Evolutionary conservation across 2,329 filamentous ascomycete genomes (phyloP).

Genomic region (Mycosphaerelloides madeirae): DNA sequence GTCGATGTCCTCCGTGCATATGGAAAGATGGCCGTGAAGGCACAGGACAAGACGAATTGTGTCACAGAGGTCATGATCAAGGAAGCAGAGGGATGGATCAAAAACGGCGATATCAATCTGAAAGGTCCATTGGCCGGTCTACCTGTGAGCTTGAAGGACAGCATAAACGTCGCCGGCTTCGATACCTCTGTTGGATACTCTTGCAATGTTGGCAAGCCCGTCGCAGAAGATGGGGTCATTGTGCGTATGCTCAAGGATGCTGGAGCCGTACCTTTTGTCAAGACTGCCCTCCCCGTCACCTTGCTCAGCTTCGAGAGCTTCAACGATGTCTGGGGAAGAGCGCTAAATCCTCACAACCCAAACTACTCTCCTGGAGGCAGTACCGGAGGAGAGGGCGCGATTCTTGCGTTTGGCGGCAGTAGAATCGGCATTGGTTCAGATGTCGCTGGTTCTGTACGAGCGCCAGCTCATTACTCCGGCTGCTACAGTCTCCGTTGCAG

Average conservation of each 20-base stretch:
- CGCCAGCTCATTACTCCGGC: constrained; percentile 82
- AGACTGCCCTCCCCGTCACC: constrained; percentile 85
- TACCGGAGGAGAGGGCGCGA: constrained; percentile 76
- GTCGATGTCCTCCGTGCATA: constrained; percentile 77
- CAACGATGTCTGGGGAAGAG: constrained; percentile 75
- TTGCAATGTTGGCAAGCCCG: constrained; percentile 63
- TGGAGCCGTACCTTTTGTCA: constrained; percentile 83
- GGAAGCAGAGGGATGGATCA: constrained; percentile 68
- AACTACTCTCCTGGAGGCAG: constrained; percentile 84
- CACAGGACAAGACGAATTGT: constrained; percentile 83
- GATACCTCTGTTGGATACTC: constrained; percentile 81
- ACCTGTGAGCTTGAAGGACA: constrained; percentile 76
- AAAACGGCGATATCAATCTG: constrained; percentile 59
- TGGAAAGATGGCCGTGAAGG: constrained; percentile 77
- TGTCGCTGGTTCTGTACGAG: constrained; percentile 82
- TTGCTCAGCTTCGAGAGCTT: constrained; percentile 80
- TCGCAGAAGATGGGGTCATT: constrained; percentile 63
- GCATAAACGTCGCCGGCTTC: constrained; percentile 73
- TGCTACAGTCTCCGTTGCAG: constrained; percentile 84
- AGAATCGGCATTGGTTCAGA: constrained; percentile 87
- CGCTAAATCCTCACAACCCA: constrained; percentile 76
- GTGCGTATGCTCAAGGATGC: constrained; percentile 78
- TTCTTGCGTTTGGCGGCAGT: constrained; percentile 74
- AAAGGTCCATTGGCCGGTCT: constrained; percentile 81
- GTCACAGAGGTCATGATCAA: constrained; percentile 80